Base-by-base conservation (phyloP, 495 filamentous ascomycete species). In the Chaetomium tenue region DNA sequence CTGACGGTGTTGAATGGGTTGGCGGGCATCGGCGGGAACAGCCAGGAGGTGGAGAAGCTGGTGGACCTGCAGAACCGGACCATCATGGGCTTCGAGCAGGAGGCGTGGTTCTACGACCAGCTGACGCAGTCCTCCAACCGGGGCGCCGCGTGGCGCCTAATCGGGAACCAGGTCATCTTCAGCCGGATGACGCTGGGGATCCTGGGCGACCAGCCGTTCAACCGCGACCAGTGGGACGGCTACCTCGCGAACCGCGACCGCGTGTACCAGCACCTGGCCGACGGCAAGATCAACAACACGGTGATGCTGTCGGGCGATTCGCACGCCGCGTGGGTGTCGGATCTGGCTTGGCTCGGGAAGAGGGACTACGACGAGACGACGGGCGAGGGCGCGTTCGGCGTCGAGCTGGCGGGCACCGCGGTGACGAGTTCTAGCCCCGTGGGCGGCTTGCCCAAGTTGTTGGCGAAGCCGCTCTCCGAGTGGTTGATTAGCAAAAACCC, bases 151-250 rank as follows among this genome's bases (percentile, higher is more conserved):
- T 90, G 88, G 88, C 78, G 87, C 37, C 71, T 90, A 42, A 79
- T 90, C 40, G 87, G 88, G 44, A 86, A 82, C 46, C 88, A 90
- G 71, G 84, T 85, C 47, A 72, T 89, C 52, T 89, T 89, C 75
- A 84, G 82, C 37, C 76, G 80, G 40, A 75, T 88, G 57, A 81
- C 83, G 56, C 74, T 76, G 54, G 81, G 83, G 44, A 81, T 84
- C 59, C 73, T 76, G 57, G 79, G 81, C 6, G 71, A 76, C 8
- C 76, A 81, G 51, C 82, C 84, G 7, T 73, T 84, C 58, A 81
- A 87, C 70, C 83, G 84, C 64, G 87, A 89, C 68, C 75, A 79
- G 46, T 88, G 86, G 85, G 83, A 88, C 64, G 88, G 86, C 18
- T 89, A 89, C 73, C 70, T 78, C 50, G 80, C 83, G 22, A 89